Base-by-base conservation (phyloP, 2,329 filamentous ascomycete species). In the Tympanopsis confertula region DNA sequence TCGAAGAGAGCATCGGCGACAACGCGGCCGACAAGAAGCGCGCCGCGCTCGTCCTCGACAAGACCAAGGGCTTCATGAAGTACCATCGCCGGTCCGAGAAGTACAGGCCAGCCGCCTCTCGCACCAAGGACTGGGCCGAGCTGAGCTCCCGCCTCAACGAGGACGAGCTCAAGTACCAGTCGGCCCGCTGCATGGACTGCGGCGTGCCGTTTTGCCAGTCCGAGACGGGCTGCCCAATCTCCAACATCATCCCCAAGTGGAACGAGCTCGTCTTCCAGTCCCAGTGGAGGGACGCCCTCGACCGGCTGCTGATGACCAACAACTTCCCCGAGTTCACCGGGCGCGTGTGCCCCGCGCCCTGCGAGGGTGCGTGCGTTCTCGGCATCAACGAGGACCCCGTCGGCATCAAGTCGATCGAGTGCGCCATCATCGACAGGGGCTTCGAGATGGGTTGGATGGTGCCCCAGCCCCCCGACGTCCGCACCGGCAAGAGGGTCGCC, bases 371-470 rank as follows among this genome's bases (percentile, higher is more conserved):
- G 41, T 96, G 89, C 54, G 89, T 95, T 42, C 72, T 96, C 35
- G 89, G 89, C 35, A 96, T 96, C 64, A 95, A 93, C 53, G 88
- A 94, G 57, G 88, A 95, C 49, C 88, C 89, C 3, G 89, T 96
- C 28, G 89, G 89, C 47, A 96, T 96, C 71, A 96, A 96, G 69
- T 94, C 86, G 0, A 94, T 96, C 44, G 89, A 96, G 58, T 95
- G 89, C 56, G 89, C 89, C 44, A 95, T 96, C 55, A 95, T 96
- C 47, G 89, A 96, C 55, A 86, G 89, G 47, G 89, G 89, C 35
- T 96, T 95, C 54, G 88, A 95, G 58, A 93, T 84, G 86, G 89
- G 89, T 45, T 96, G 89, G 89, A 94, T 96, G 85, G 68, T 94
- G 15, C 88, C 89, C 45, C 68, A 67, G 3, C 82, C 82, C 38